Evolutionary conservation across 768 basidiomycete species (phyloP), one percentile per base, ranked within the genome.

Genomic region (Kwoniella pini): DNA sequence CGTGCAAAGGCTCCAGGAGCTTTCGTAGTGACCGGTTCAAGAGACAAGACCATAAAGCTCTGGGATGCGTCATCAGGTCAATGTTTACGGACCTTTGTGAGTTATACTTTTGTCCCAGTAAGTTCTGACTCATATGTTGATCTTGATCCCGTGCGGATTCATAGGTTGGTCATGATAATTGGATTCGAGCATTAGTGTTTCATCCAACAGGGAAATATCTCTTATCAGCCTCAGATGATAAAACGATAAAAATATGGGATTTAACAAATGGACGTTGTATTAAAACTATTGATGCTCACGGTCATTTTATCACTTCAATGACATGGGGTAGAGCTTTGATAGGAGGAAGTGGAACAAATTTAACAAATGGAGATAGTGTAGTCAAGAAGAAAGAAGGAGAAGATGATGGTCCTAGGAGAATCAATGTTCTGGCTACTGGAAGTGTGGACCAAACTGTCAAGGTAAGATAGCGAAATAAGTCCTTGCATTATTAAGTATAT

Each of bases 151-250:
- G 19, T 2, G 2, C n/a, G 40, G 2, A 19, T n/a, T 27, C 46
- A 28, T 44, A 79, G 77, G 66, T 54, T 33, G 79, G 79, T 2
- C 77, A 95, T 72, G 90, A 93, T 77, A 91, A 91, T 69, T 95
- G 92, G 92, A 83, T 95, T 51, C 86, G 90, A 57, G 88, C 87
- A 0, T 82, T 95, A 43, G 85, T 88, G 17, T 94, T 94, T 81
- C 92, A 94, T 78, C 92, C 92, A 0, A 85, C 85, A 10, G 92
- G 92, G 15, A 93, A 93, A 77, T 88, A 86, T 76, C 84, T 95
- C 12, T 82, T 95, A n/a, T 92, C 91, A 9, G 90, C 88, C 3
- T 89, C 90, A 12, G 92, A 95, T 76, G 92, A 95, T 82, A 90
- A 92, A 79, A 90, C 90, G 10, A 85, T 94, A 67, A 86, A 90